Conservation (phyloP, 208 protist genomes). For the Acanthamoeba healyi region DNA sequence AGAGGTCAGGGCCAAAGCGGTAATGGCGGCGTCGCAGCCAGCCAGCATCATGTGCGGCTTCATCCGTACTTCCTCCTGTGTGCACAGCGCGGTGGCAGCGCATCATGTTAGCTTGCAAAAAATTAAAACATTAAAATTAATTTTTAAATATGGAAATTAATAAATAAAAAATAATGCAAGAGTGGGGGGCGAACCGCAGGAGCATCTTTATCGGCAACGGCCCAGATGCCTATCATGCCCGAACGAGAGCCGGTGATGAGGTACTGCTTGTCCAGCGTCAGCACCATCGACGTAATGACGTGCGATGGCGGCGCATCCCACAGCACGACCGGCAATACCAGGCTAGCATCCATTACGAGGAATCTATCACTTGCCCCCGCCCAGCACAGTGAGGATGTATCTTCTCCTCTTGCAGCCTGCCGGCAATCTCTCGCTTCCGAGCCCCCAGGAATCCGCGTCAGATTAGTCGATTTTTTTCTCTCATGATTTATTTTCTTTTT, state of each 20-base stretch:
- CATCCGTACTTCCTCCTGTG: conserved; percentile 24
- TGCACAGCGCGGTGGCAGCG: no score
- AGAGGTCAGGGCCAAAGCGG: neutral
- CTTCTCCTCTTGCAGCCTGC: neutral
- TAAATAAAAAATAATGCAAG: neutral
- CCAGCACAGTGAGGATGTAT: neutral
- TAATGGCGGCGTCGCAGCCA: conserved; percentile 32
- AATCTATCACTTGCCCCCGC: no score
- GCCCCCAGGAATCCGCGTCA: no score
- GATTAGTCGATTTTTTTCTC: no score
- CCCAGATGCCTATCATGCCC: conserved; percentile 22
- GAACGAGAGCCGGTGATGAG: conserved; percentile 68
- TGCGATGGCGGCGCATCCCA: conserved; percentile 49
- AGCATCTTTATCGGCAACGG: neutral
- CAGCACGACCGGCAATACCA: conserved; percentile 43
- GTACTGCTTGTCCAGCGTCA: conserved; percentile 29
- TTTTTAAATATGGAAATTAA: neutral
- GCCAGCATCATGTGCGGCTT: conserved; percentile 67
- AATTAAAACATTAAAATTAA: no score
- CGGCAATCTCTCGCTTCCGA: neutral
- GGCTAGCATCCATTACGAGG: conserved; percentile 19
- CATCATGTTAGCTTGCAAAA: neutral
- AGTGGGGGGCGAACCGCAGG: neutral
- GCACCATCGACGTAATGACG: neutral
- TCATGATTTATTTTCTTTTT: no score